Evolutionary conservation across 345 rosid species (phyloP).

Genomic region (Sonneratia alba): DNA sequence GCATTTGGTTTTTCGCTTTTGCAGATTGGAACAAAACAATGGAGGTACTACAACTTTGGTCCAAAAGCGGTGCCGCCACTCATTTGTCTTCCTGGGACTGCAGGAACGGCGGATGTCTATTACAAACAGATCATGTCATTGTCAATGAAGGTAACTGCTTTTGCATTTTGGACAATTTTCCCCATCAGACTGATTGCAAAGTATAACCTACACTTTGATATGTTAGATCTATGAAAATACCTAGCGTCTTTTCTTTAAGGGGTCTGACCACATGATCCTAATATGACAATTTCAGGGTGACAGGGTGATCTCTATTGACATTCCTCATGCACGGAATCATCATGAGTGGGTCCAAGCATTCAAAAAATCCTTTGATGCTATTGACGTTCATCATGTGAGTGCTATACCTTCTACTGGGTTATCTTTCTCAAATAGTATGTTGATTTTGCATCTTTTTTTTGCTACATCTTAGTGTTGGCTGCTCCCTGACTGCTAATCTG

Average conservation of each 20-base stretch:
- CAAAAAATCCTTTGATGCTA: constrained; percentile 90
- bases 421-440: not conserved
- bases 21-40: constrained; percentile 94
- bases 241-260: not conserved
- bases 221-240: constrained; percentile 1
- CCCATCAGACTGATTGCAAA: not conserved
- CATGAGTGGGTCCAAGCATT: constrained; percentile 97
- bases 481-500: not conserved
- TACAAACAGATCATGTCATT: constrained; percentile 95
- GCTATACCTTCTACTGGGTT: constrained; percentile 9
- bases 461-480: not conserved
- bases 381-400: constrained; percentile 94
- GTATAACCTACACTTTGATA: not conserved
- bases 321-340: constrained; percentile 95
- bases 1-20: constrained; percentile 5
- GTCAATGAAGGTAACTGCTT: constrained; percentile 67
- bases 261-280: not conserved
- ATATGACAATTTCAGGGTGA: constrained; percentile 48
- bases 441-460: not conserved
- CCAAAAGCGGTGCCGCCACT: constrained; percentile 96
- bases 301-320: constrained; percentile 87
- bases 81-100: constrained; percentile 91
- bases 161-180: constrained; percentile 2
- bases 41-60: constrained; percentile 98
- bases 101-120: constrained; percentile 97